Conservation (phyloP, 2,329 filamentous ascomycete genomes). For the Ilyonectria robusta region DNA sequence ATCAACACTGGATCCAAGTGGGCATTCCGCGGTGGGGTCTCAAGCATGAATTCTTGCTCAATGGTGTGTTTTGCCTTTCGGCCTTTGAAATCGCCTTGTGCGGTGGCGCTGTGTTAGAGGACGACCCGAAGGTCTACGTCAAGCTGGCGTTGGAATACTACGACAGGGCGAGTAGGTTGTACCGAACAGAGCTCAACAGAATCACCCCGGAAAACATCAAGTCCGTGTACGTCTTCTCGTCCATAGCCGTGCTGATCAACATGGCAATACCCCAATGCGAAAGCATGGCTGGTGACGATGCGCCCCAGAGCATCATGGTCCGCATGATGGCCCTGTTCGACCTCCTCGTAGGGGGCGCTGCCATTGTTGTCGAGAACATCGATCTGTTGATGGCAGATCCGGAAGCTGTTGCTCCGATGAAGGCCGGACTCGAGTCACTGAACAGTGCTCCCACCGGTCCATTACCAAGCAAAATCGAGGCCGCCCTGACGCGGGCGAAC, state of each 20-base stretch:
- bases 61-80: constrained; percentile 51
- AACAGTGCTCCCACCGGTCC: neutral
- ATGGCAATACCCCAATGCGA: constrained; percentile 45
- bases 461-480: constrained; percentile 19
- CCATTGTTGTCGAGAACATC: constrained; percentile 36
- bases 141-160: constrained; percentile 45
- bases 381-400: constrained; percentile 31
- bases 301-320: constrained; percentile 32
- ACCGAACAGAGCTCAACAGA: constrained; percentile 39
- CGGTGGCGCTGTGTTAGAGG: constrained; percentile 30
- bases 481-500: constrained; percentile 25
- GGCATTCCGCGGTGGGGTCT: constrained; percentile 53
- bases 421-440: constrained; percentile 10
- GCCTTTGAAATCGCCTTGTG: constrained; percentile 43
- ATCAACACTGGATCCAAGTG: constrained; percentile 52
- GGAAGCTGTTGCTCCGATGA: constrained; percentile 14
- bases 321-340: constrained; percentile 41
- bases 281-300: constrained; percentile 20
- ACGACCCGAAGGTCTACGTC: constrained; percentile 40
- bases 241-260: constrained; percentile 41
- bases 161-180: constrained; percentile 41
- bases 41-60: constrained; percentile 56
- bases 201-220: constrained; percentile 41
- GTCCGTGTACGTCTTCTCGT: constrained; percentile 44
- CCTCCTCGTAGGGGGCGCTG: constrained; percentile 37